Conservation (phyloP, 768 basidiomycete species). For the Leccinellum albellum region DNA sequence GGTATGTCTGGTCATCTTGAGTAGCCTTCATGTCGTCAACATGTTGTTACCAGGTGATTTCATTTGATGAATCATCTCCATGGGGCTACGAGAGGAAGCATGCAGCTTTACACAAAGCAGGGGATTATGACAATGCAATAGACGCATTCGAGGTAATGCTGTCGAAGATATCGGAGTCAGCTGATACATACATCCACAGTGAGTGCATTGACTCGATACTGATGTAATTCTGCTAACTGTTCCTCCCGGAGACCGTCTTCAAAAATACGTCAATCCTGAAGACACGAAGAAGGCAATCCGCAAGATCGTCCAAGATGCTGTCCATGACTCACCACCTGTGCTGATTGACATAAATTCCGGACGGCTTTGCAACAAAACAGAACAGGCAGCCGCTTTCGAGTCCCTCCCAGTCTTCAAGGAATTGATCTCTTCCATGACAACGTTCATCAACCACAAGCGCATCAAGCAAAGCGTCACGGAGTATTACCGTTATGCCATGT, state of each 20-base stretch:
- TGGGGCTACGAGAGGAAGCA: conserved; percentile 1
- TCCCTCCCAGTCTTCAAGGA: not conserved
- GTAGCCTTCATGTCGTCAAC: not conserved
- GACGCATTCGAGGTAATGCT: conserved; percentile 2
- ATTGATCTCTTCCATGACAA: not conserved
- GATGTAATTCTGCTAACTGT: not conserved
- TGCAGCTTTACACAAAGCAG: not conserved
- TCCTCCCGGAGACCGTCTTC: not conserved
- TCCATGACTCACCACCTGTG: not conserved
- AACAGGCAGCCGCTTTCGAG: not conserved
- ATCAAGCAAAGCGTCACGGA: not conserved
- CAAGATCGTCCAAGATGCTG: not conserved
- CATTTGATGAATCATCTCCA: not conserved
- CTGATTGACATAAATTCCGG: not conserved
- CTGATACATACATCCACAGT: not conserved
- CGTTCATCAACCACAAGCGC: not conserved
- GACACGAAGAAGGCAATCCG: not conserved
- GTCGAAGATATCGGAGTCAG: not conserved
- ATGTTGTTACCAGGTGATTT: not conserved
- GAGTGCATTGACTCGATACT: not conserved
- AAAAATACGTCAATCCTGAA: not conserved
- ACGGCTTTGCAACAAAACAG: not conserved
- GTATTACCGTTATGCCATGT: not conserved
- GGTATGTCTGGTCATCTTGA: not conserved
- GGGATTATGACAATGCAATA: not conserved